Base-by-base conservation (phyloP, 495 filamentous ascomycete species). In the Thozetella sp. region DNA sequence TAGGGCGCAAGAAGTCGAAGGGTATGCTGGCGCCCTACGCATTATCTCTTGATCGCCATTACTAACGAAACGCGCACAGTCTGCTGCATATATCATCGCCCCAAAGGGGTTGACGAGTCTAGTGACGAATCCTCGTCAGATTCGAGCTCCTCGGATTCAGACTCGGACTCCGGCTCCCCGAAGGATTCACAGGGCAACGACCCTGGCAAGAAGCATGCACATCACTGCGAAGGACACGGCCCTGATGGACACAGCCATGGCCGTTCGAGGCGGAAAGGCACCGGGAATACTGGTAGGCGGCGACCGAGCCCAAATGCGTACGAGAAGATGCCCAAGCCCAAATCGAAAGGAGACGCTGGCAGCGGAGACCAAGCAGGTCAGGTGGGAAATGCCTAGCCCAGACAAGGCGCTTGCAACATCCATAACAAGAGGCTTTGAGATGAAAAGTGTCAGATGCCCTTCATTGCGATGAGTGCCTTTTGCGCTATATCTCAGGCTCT, bases 41-140 rank as follows among this genome's bases (percentile, higher is more conserved):
- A n/a, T n/a, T n/a, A n/a, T n/a, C n/a, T n/a, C n/a, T n/a, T n/a
- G n/a, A n/a, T n/a, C n/a, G n/a, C n/a, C n/a, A n/a, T n/a, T n/a
- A 23, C 57, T 62, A 13, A 53, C 20, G 19, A 50, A 22, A 52
- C 30, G 51, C 25, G 15, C 34, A 40, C 64, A 97, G 96, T 98
- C 22, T 99, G 95, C 83, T 99, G 95, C 73, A 98, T 98, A 70
- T 99, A 97, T 79, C 93, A 96, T 78, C 90, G 90, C 59, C 86
- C 91, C 2, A 88, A 87, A 54, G 85, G 82, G 43, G 85, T 93
- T 10, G 95, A 89, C 72, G 95, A 97, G 72, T 96, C 92, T 17
- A 92, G 87, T 61, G 89, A 89, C 58, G 90, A 93, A 64, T 89
- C 87, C 24, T 88, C 87, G 17, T 86, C 87, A 25, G 80, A 86